Conservation (phyloP, 2,329 filamentous ascomycete genomes). For the Cladophialophora chaetospira region DNA sequence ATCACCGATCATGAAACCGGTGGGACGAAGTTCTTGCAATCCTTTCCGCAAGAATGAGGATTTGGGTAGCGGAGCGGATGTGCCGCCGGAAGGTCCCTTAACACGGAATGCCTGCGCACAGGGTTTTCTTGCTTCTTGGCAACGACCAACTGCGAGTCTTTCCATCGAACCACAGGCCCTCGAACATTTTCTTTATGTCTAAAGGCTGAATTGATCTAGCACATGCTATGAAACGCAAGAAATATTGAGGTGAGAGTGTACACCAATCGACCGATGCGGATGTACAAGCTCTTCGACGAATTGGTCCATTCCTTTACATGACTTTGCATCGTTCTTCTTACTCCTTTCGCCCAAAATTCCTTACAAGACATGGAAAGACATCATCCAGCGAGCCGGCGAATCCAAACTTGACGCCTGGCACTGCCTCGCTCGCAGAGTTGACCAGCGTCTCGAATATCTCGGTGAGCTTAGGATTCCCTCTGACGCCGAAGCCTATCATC, state of each 20-base stretch:
- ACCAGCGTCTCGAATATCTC: background rate
- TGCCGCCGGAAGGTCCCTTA: background rate
- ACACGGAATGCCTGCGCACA: background rate
- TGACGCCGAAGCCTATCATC: background rate
- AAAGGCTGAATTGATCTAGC: background rate
- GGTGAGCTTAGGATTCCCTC: background rate
- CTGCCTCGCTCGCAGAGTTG: background rate
- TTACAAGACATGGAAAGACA: no score
- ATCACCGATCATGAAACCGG: constrained; percentile 24
- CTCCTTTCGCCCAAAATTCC: background rate
- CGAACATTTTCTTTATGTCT: background rate
- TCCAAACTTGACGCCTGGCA: background rate
- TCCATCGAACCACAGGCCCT: background rate
- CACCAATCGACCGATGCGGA: background rate
- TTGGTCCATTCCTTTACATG: no score
- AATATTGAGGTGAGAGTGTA: background rate
- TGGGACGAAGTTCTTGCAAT: constrained; percentile 16
- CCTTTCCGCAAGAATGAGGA: constrained; percentile 10
- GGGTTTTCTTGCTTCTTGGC: background rate
- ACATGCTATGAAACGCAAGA: background rate
- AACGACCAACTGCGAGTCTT: no score
- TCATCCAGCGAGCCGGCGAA: background rate
- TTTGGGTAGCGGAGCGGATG: background rate
- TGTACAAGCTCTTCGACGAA: no score
- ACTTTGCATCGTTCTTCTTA: background rate